These are phyloP conservation scores for Russula ochroleuca DNA, from an alignment of 768 basidiomycete species.

Conservation along the genomic window DNA sequence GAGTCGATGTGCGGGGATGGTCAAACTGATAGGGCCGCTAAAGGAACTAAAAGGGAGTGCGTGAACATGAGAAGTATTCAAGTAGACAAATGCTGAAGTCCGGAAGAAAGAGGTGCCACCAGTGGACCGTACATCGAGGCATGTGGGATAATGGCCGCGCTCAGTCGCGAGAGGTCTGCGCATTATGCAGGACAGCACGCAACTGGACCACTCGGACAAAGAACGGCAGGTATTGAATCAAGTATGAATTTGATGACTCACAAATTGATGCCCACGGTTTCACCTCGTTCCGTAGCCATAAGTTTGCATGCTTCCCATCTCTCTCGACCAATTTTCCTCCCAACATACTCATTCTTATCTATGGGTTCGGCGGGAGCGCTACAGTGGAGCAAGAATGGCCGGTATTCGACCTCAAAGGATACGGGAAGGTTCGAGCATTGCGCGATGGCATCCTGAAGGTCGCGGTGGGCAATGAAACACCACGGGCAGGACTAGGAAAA, in stretches of 20 bases:
- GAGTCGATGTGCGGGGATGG: conserved; percentile 68
- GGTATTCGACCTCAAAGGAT: conserved; percentile 43
- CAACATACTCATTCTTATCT: conserved; percentile 33
- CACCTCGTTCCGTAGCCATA: conserved; percentile 36
- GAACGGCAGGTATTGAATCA: background rate
- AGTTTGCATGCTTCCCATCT: conserved; percentile 34
- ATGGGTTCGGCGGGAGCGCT: conserved; percentile 34
- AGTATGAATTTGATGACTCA: conserved; percentile 33
- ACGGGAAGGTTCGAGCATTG: conserved; percentile 34
- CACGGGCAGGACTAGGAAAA: conserved; percentile 37
- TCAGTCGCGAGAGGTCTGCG: background rate
- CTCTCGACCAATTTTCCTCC: conserved; percentile 41
- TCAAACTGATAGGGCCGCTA: conserved; percentile 57
- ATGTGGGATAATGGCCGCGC: background rate
- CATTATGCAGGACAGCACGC: background rate
- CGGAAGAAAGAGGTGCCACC: background rate
- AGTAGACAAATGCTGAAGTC: background rate
- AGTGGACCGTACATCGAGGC: background rate
- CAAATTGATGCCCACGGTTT: conserved; percentile 43
- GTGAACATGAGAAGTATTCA: background rate
- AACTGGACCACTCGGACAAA: background rate
- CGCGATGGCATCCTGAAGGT: conserved; percentile 39
- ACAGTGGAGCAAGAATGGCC: conserved; percentile 46
- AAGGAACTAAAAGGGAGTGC: conserved; percentile 42
- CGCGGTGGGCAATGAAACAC: conserved; percentile 43